Conservation (phyloP, 2,329 filamentous ascomycete genomes). For the Thelonectria discophora region DNA sequence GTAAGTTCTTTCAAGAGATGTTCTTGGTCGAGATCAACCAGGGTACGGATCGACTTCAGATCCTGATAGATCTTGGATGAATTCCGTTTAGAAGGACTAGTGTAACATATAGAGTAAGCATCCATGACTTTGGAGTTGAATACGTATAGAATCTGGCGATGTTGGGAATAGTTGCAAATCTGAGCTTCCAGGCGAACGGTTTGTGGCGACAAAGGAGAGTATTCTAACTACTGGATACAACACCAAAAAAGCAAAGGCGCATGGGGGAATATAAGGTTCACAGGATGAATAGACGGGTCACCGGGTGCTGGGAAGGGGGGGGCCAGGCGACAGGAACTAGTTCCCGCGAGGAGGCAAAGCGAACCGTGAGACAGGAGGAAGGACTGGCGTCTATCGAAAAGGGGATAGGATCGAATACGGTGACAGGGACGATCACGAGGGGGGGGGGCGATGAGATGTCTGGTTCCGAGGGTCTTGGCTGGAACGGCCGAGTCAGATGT, state of each 20-base stretch:
- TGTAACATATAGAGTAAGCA: conserved; percentile 61
- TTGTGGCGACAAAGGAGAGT: conserved; percentile 16
- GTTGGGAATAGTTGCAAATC: conserved; percentile 18
- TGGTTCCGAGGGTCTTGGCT: not conserved
- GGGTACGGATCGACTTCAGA: conserved; percentile 53
- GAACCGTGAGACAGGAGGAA: not conserved
- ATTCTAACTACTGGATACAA: conserved; percentile 5
- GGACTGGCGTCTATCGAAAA: conserved; percentile 20
- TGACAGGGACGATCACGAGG: conserved; percentile 19
- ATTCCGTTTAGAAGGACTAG: conserved; percentile 53
- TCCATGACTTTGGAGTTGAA: conserved; percentile 54
- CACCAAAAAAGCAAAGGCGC: conserved; percentile 14
- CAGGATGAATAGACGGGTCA: conserved; percentile 33
- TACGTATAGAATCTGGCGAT: conserved; percentile 4
- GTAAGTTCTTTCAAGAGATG: conserved; percentile 42
- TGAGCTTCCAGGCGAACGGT: conserved; percentile 32
- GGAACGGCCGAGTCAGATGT: conserved; percentile 21
- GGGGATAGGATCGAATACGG: conserved; percentile 22
- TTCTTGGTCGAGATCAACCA: conserved; percentile 46
- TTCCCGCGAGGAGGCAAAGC: conserved; percentile 25
- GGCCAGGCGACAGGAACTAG: conserved; percentile 12
- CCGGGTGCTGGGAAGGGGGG: conserved; percentile 23
- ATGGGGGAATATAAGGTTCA: conserved; percentile 36
- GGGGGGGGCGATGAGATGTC: not conserved
- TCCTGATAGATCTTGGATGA: conserved; percentile 62